Percentiles rank a stretch among this genome's conserved stretches.
These are phyloP conservation scores for Aschersonia sp. DNA, from an alignment of 2,329 filamentous ascomycete species.

Conservation along the genomic window DNA sequence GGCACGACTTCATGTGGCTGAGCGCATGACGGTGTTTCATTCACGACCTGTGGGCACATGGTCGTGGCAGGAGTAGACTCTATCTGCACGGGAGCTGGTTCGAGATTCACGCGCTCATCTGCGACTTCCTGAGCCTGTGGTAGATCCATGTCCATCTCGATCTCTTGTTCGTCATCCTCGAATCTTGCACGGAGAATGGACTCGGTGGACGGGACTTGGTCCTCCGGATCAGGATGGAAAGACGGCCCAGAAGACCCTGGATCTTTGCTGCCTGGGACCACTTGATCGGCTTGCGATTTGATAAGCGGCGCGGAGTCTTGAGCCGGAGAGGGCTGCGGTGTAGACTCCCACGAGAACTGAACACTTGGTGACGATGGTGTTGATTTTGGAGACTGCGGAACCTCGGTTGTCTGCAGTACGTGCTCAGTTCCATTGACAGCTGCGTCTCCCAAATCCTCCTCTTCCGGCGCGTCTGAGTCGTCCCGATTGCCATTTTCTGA, in stretches of 20 bases:
- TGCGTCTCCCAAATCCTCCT: no score
- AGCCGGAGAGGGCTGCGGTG: no score
- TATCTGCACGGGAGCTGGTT: constrained; percentile 7
- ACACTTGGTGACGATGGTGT: no score
- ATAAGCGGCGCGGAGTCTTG: no score
- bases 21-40: constrained; percentile 18
- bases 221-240: no score
- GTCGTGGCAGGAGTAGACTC: constrained; percentile 4
- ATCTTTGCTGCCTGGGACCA: no score
- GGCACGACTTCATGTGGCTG: constrained; percentile 12
- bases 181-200: neutral
- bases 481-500: neutral
- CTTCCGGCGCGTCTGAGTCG: neutral
- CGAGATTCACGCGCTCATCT: constrained; percentile 11
- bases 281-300: no score
- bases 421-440: no score
- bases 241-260: no score
- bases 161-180: constrained; percentile 17
- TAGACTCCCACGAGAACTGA: no score
- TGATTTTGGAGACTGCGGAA: no score
- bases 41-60: constrained; percentile 5
- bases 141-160: constrained; percentile 20
- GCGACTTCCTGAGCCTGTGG: constrained; percentile 12
- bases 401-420: no score
- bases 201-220: neutral